Conservation (phyloP, 352 stramenopile species). For the Phytophthora gonapodyides region DNA sequence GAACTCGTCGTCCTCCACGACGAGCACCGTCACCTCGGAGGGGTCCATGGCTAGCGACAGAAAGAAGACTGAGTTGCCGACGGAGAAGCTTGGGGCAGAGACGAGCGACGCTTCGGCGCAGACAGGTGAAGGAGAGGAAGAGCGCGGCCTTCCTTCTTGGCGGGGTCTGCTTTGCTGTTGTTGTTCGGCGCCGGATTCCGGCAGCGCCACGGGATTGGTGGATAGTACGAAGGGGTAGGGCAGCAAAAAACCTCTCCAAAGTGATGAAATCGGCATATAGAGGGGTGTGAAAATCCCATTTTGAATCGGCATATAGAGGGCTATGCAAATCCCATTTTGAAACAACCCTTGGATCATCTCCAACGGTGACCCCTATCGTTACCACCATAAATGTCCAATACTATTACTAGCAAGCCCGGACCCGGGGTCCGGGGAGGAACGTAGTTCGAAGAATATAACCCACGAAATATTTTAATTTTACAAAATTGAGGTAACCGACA, state of each 20-base stretch:
- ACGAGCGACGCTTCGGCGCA: slow-evolving; percentile 22
- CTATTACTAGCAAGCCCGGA: too few relatives aligned
- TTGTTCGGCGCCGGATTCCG: not conserved
- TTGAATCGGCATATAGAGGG: too few relatives aligned
- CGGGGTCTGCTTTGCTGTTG: too few relatives aligned
- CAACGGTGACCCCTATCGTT: too few relatives aligned
- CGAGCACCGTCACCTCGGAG: slow-evolving; percentile 87
- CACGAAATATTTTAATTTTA: too few relatives aligned
- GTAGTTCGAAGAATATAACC: too few relatives aligned
- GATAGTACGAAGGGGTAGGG: slow-evolving; percentile 8
- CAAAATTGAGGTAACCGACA: too few relatives aligned
- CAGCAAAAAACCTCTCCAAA: not conserved
- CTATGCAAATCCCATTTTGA: too few relatives aligned
- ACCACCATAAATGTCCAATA: too few relatives aligned
- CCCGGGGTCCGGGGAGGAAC: too few relatives aligned
- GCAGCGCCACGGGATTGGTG: not conserved
- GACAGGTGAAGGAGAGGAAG: not conserved
- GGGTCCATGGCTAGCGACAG: slow-evolving; percentile 60
- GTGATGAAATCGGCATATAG: not conserved
- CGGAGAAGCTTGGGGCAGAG: slow-evolving; percentile 22
- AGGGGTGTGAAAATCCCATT: not conserved
- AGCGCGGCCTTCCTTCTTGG: not conserved
- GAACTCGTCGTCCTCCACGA: slow-evolving; percentile 91
- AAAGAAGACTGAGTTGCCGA: slow-evolving; percentile 2
- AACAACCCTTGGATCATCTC: too few relatives aligned